Percentiles rank a stretch among this genome's conserved stretches.
Conservation (phyloP, 805 yeast genomes). For the Metschnikowia aberdeeniae region DNA sequence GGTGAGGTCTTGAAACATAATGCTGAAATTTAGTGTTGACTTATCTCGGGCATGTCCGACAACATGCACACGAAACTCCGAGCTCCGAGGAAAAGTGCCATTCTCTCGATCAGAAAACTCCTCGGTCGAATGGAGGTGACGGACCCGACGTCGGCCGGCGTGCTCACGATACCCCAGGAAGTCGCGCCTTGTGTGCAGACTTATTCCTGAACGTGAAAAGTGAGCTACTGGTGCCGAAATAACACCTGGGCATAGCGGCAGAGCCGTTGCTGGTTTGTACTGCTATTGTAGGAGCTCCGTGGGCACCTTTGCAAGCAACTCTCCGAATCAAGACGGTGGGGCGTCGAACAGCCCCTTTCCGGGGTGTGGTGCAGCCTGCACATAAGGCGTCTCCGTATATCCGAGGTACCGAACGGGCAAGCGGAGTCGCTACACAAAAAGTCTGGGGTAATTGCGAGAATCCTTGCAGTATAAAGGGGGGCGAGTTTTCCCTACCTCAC, state of each 20-base stretch:
- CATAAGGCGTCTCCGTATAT: constrained; percentile 10
- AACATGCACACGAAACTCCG: constrained; percentile 1
- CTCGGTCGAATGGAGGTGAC: constrained; percentile 6
- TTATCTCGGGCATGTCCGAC: neutral
- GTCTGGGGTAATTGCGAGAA: constrained; percentile 12
- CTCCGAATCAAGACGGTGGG: no score
- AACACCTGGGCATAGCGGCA: neutral
- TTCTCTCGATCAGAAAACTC: neutral
- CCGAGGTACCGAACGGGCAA: constrained; percentile 11
- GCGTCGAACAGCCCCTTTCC: neutral
- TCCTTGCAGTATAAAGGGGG: constrained; percentile 8
- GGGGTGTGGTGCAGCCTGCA: constrained; percentile 6
- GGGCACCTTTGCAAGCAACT: no score
- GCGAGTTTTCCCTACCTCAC: neutral
- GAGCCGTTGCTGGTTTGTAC: no score
- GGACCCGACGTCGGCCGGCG: constrained; percentile 7
- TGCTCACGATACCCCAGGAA: neutral
- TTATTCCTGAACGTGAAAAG: constrained; percentile 3
- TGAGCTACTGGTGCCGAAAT: neutral
- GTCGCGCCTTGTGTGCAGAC: constrained; percentile 1
- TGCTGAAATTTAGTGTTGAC: neutral
- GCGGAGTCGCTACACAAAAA: constrained; percentile 6
- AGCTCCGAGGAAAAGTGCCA: constrained; percentile 1
- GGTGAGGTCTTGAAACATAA: no score
- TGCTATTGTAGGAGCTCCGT: no score